Evolutionary conservation across 129 eudicot species (phyloP), one percentile per base, ranked within the genome.

Genomic region (Kitagawia praeruptora): DNA sequence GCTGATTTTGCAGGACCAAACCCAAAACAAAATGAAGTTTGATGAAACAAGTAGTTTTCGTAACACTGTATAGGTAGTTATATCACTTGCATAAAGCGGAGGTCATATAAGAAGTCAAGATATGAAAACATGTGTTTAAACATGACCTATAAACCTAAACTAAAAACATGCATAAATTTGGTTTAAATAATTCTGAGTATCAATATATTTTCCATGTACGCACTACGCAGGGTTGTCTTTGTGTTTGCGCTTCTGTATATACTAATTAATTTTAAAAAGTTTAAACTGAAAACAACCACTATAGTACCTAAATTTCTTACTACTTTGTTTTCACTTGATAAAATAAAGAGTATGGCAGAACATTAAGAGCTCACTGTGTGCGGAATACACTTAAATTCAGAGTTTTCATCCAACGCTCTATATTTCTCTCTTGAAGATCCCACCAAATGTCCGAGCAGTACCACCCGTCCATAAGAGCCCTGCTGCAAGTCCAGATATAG

Each of bases 1-100:
- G 88, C 81, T 76, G 89, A 80, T 72, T 81, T 85, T 79, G 76
- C 97, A 83, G 92, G 18, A 67, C 74, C 47, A 39, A 74, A 49
- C 81, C 69, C 73, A 37, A 74, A 19, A 31, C 48, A 58, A 3
- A 75, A 39, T 1, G 39, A 75, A 56, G 56, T 44, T 85, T 34
- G 56, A 44, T 25, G 42, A 58, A 75, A 75, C 49, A 40, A 40
- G 39, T 39, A 70, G 8, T 40, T 67, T 66, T 15, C 16, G 3
- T 67, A 31, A 31, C 11, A 40, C 10, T 23, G 45, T 8, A 39
- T 19, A 71, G 16, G 75, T 71, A 40, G 16, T 71, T 9, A 12
- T 40, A 18, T 16, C 18, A 71, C n/a, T 19, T 4, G 45, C 75
- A 71, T 38, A 27, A 9, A 41, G 25, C 16, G 12, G n/a, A 71